These are phyloP conservation scores for Ganoderma boninense DNA, from an alignment of 1,284 basidiomycete genomes.

Conservation along the genomic window DNA sequence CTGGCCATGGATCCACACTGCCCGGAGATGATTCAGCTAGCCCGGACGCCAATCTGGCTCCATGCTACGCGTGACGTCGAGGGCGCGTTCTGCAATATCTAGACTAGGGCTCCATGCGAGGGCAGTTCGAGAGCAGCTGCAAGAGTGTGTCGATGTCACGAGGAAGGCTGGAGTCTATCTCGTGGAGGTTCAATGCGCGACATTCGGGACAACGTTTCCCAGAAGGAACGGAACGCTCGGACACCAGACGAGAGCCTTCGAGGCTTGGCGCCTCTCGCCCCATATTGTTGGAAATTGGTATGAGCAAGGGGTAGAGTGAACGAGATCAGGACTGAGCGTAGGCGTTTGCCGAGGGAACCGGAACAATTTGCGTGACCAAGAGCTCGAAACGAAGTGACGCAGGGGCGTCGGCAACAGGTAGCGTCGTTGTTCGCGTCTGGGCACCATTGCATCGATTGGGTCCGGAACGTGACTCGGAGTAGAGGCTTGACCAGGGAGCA, in stretches of 20 bases:
- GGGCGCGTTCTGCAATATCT: background rate
- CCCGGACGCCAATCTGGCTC: background rate
- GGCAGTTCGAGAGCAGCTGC: constrained; percentile 1
- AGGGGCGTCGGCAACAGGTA: too few species aligned
- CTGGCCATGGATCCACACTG: background rate
- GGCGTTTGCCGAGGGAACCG: too few species aligned
- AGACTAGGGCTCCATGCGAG: background rate
- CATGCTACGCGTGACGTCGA: background rate
- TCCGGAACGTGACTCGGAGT: too few species aligned
- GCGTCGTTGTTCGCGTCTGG: too few species aligned
- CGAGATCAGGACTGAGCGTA: too few species aligned
- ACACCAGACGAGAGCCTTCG: background rate
- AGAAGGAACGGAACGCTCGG: background rate
- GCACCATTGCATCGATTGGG: too few species aligned
- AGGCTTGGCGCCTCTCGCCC: background rate
- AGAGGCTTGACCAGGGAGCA: too few species aligned
- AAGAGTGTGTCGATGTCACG: background rate
- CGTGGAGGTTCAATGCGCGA: background rate
- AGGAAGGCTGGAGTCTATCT: too few species aligned
- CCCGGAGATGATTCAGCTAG: background rate
- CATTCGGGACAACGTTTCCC: constrained; percentile 1
- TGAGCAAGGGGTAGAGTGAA: too few species aligned
- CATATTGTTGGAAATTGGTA: too few species aligned
- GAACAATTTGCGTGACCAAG: too few species aligned
- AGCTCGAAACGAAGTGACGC: too few species aligned